Evolutionary conservation across 768 basidiomycete genomes (phyloP).

Genomic region (Suillus sp.): DNA sequence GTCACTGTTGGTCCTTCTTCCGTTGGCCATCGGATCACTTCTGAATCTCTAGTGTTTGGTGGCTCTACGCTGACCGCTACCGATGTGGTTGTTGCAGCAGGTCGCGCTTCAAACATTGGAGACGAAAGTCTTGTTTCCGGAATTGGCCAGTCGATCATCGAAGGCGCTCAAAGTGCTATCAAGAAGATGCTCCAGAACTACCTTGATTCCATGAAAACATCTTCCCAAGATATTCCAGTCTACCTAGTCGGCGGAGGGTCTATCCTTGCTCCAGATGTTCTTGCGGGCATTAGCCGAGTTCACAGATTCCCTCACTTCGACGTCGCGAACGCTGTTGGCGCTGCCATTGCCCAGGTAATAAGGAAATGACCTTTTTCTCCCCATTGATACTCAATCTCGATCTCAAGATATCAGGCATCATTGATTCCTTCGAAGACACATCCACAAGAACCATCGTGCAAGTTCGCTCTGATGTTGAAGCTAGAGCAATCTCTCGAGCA

Average conservation of each 20-base stretch:
- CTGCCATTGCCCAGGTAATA: conserved; percentile 44
- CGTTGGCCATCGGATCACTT: conserved; percentile 55
- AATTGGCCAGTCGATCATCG: conserved; percentile 29
- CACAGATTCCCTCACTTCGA: conserved; percentile 51
- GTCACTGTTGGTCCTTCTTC: conserved; percentile 66
- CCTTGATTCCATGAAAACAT: conserved; percentile 68
- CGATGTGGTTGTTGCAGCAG: conserved; percentile 53
- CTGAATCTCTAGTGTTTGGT: conserved; percentile 56
- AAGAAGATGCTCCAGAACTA: conserved; percentile 47
- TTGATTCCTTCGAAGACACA: conserved; percentile 48
- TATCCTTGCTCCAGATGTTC: conserved; percentile 52
- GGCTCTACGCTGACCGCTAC: conserved; percentile 61
- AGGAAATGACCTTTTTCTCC: not conserved
- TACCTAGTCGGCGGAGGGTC: conserved; percentile 70
- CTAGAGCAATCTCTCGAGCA: conserved; percentile 45
- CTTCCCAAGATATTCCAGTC: conserved; percentile 54
- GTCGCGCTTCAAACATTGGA: conserved; percentile 32
- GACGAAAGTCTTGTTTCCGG: conserved; percentile 25
- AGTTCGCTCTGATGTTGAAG: conserved; percentile 37
- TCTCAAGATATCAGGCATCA: conserved; percentile 42
- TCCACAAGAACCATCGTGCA: conserved; percentile 35
- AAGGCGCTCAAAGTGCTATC: conserved; percentile 43
- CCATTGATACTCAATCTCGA: not conserved
- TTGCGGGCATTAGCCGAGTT: conserved; percentile 54
- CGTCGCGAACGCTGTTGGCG: conserved; percentile 66